These are phyloP conservation scores for Saccharomycopsis malanga DNA, from an alignment of 805 yeast species.

Conservation along the genomic window DNA sequence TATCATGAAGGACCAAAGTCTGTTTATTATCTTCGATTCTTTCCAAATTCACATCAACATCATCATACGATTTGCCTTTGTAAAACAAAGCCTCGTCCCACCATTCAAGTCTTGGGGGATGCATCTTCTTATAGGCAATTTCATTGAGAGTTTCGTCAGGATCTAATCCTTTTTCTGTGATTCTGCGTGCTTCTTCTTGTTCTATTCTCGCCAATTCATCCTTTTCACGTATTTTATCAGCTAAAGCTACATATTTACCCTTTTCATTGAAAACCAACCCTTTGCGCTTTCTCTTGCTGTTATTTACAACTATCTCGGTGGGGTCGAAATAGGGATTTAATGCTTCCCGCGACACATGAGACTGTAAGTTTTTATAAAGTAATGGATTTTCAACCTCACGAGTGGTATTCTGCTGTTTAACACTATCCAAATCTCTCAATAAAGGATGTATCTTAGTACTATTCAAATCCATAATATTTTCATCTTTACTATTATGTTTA, in stretches of 20 bases:
- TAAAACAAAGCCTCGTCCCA: constrained; percentile 68
- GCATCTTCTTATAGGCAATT: constrained; percentile 36
- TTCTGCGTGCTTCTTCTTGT: constrained; percentile 29
- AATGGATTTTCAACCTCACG: constrained; percentile 3
- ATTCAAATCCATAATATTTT: constrained; percentile 3
- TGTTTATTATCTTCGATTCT: constrained; percentile 25
- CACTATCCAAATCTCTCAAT: constrained; percentile 22
- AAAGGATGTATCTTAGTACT: constrained; percentile 29
- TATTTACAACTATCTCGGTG: constrained; percentile 3
- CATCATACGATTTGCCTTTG: constrained; percentile 31
- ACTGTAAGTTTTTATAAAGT: constrained; percentile 7
- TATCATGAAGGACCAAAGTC: constrained; percentile 27
- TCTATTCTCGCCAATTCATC: constrained; percentile 30
- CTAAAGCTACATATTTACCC: constrained; percentile 52
- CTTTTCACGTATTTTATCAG: constrained; percentile 39
- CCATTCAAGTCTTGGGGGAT: constrained; percentile 75
- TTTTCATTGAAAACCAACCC: constrained; percentile 46
- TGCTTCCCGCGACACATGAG: constrained; percentile 24
- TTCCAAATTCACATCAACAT: constrained; percentile 33
- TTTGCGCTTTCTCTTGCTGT: constrained; percentile 27
- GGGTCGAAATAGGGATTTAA: constrained; percentile 34
- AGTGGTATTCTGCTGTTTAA: background rate
- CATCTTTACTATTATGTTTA: background rate
- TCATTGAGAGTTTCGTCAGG: constrained; percentile 55
- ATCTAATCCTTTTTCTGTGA: constrained; percentile 35